These are phyloP conservation scores for Ogataea chonburiensis DNA, from an alignment of 805 yeast species.

Conservation along the genomic window DNA sequence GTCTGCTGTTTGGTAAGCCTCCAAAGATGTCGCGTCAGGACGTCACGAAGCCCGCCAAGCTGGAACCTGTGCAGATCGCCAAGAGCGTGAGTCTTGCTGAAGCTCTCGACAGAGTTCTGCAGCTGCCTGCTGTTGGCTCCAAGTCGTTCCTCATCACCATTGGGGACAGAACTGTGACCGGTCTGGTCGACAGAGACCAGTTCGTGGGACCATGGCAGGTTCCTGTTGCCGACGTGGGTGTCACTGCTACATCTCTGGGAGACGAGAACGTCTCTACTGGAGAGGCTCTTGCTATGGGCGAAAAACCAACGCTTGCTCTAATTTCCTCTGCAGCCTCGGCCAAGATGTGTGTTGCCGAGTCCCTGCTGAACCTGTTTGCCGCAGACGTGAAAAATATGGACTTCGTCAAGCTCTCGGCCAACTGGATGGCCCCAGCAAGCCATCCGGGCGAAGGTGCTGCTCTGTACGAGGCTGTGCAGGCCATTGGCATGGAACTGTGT, in stretches of 20 bases:
- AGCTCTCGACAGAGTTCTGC: constrained; percentile 78
- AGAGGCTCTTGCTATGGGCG: constrained; percentile 98
- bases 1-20: constrained; percentile 92
- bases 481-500: constrained; percentile 90
- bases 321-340: constrained; percentile 90
- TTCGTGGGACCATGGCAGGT: constrained; percentile 99
- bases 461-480: constrained; percentile 94
- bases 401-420: constrained; percentile 85
- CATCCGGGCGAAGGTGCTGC: constrained; percentile 95
- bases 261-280: constrained; percentile 72
- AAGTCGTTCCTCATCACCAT: constrained; percentile 94
- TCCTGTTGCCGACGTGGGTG: constrained; percentile 98
- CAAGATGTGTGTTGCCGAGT: constrained; percentile 93
- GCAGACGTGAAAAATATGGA: constrained; percentile 79
- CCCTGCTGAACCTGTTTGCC: constrained; percentile 82
- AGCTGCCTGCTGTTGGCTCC: constrained; percentile 91
- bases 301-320: constrained; percentile 86
- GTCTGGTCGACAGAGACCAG: constrained; percentile 95
- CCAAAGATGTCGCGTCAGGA: constrained; percentile 90
- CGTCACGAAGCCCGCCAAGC: constrained; percentile 54
- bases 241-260: constrained; percentile 87
- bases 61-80: constrained; percentile 38
- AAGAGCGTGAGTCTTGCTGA: constrained; percentile 46
- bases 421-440: constrained; percentile 98
- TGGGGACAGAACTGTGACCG: constrained; percentile 97